Base-by-base conservation (phyloP, 2,329 filamentous ascomycete genomes). In the Amesomyces nigricolor region DNA sequence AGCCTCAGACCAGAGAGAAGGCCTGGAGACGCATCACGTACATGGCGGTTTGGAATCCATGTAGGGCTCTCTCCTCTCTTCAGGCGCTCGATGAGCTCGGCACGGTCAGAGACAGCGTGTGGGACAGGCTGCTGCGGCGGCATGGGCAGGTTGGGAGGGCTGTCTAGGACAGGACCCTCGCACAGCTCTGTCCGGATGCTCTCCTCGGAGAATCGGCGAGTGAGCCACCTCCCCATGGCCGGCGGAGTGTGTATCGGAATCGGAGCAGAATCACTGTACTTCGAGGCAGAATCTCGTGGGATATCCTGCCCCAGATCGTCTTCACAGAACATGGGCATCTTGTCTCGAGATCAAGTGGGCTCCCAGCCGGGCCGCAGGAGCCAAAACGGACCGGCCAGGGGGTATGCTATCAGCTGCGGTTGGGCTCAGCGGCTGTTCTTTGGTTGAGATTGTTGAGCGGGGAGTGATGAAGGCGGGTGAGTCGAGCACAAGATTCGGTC, bases 31-130 rank as follows among this genome's bases (percentile, higher is more conserved):
- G 22, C 5, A 43, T n/a, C 37, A 71, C 75, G 52, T 72, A 83
- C 86, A 75, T 81, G 78, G 64, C 79, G 78, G 67, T 78, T 82
- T 29, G 83, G 80, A 39, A 85, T 75, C 89, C 89, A 94, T 4
- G 83, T 82, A 38, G 88, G 86, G 65, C 83, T 87, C 71, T 91
- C 85, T 32, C 83, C 84, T 69, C 81, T 83, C 73, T 96, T 96
- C 62, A 96, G 78, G 61, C 86, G 81, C 70, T 91, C 82, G 55
- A 97, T 96, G 64, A 96, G 75, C 70, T 91, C 87, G 55, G 83
- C 83, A 61, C 91, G 81, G 68, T 90, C 84, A 16, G 76, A 78
- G 37, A 75, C 76, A 11, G 72, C 60, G n/a, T 61, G 63, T 8
- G 63, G 56, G 5, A 56, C 44, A 32, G 67, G 66, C 19, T 63